Evolutionary conservation across 768 basidiomycete species (phyloP), one percentile per base, ranked within the genome.

Genomic region (Stropharia rugosoannulata): DNA sequence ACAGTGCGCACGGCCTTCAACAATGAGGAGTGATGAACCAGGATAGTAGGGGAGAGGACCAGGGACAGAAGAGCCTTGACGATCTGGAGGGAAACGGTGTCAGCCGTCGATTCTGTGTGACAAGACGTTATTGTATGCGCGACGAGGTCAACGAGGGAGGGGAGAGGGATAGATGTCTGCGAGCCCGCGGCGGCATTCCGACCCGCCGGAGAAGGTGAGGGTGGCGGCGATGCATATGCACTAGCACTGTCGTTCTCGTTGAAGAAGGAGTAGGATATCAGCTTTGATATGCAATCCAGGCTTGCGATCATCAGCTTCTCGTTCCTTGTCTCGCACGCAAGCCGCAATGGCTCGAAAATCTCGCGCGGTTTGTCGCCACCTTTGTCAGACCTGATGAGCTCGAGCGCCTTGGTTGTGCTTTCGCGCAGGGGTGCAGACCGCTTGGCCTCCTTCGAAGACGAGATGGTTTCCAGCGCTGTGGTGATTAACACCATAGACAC

Each of bases 181-280:
- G 82, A 81, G 37, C 69, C 72, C 46, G 72, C 72, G 2, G 79
- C 68, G 13, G 79, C 71, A 56, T 63, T 68, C 51, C 75, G 73
- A 38, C 73, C 72, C 41, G 66, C 55, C 41, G 75, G 74, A 60
- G 79, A 77, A 7, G 92, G 92, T 19, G 91, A 92, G 6, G 85
- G 82, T 19, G 90, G 91, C 29, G 93, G 91, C 2, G 93, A 93
- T 35, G 70, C 63, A 51, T 74, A 68, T 51, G 72, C 61, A 27
- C 70, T 54, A 48, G 69, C 32, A 8, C 77, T 69, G 36, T 77
- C 73, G 32, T 81, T 70, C 62, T 97, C 95, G 41, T 84, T 83
- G 66, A 98, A 98, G 82, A 98, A 98, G 22, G 93, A 95, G 71
- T 98, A 93, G 6, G 95, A 95, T 59, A 98, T 92, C 61, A 99